Evolutionary conservation across 129 eudicot species (phyloP), one percentile per base, ranked within the genome.

Genomic region (carrot (Daucus carota)): DNA sequence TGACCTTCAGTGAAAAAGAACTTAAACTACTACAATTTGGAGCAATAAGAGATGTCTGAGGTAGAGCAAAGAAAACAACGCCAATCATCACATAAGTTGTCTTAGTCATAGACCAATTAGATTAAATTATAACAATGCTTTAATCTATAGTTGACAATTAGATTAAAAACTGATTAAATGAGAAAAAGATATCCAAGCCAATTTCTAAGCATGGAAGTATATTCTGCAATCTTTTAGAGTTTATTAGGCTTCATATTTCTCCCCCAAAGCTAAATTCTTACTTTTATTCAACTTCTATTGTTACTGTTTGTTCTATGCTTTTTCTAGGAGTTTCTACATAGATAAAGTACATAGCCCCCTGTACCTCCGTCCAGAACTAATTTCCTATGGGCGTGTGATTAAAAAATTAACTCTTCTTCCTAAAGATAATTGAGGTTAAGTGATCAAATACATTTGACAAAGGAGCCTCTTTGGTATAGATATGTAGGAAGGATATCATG

Each of bases 331-430:
- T 45, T 14, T 45, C 48, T 45, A 45, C 48, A 45, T 45, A 13
- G 48, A 45, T 45, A 5, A 45, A 45, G 48, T 45, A 45, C 5
- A 45, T 45, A 45, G 14, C 48, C 18, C 48, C 48, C 48, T 45
- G 3, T 45, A 45, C 48, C 48, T 45, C 48, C 48, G 5, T 45
- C 48, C 48, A 45, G 48, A 0, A 54, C 29, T 10, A 14, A 54
- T 54, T 54, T n/a, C n/a, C n/a, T n/a, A n/a, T n/a, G n/a, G n/a
- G n/a, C n/a, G n/a, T n/a, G n/a, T n/a, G n/a, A n/a, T n/a, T n/a
- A n/a, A n/a, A n/a, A n/a, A n/a, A n/a, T n/a, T n/a, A 57, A n/a
- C 65, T 57, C 65, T 57, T 57, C 65, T 57, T n/a, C 31, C 15
- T n/a, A 13, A 11, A 9, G 65, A n/a, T 9, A 24, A 24, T 9